Conservation (phyloP, 2,329 filamentous ascomycete species). For the Aspergillus ustus region DNA sequence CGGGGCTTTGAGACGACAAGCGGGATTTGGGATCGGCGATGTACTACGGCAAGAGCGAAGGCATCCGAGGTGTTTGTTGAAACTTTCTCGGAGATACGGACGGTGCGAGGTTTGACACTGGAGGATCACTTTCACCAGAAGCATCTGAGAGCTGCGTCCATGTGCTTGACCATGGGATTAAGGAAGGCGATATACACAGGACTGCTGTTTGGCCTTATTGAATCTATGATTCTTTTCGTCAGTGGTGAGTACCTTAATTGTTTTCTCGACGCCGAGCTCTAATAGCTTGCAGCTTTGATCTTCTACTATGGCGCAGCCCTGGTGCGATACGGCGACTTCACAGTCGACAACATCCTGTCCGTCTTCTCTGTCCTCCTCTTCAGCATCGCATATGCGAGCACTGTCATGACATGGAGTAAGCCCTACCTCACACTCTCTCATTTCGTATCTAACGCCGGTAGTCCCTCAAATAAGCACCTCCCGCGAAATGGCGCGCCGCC, state of each 20-base stretch:
- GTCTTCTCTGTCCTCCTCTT: constrained; percentile 86
- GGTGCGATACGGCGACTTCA: constrained; percentile 55
- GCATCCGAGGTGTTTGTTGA: constrained; percentile 71
- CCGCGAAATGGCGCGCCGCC: constrained; percentile 70
- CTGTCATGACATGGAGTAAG: constrained; percentile 67
- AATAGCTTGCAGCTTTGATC: constrained; percentile 62
- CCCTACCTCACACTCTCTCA: neutral
- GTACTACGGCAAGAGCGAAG: constrained; percentile 65
- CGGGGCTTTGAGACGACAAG: constrained; percentile 68
- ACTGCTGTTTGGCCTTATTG: constrained; percentile 75
- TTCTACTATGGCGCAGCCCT: constrained; percentile 81
- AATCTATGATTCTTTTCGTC: constrained; percentile 72
- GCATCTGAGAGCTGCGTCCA: constrained; percentile 57
- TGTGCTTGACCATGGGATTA: constrained; percentile 65
- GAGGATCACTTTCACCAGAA: constrained; percentile 72
- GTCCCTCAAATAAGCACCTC: constrained; percentile 81
- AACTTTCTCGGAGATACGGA: constrained; percentile 76
- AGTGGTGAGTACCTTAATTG: constrained; percentile 50
- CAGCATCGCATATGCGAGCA: constrained; percentile 72
- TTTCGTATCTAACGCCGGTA: constrained; percentile 23
- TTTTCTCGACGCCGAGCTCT: neutral
- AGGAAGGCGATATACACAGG: constrained; percentile 70
- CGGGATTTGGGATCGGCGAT: constrained; percentile 72
- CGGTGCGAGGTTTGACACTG: constrained; percentile 75
- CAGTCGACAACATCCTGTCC: constrained; percentile 66